A percentile compares a stretch with the other conserved stretches of the same genome.
Conservation (phyloP, 1,284 basidiomycete species). For the Irpex sp. region DNA sequence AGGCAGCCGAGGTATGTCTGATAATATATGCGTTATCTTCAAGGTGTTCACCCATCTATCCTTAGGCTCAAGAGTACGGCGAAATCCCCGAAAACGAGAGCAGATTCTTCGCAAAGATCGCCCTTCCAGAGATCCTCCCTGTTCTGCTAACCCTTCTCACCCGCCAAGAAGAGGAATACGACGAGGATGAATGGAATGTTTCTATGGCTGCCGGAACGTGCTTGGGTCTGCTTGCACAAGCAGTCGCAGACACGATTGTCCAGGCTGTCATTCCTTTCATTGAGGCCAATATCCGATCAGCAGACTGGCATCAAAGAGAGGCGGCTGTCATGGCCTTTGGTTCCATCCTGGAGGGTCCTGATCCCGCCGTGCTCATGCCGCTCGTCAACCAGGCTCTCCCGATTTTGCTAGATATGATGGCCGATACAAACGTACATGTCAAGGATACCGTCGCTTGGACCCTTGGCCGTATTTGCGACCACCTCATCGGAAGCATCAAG, state of each 20-base stretch:
- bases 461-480: constrained; percentile 91
- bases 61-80: constrained; percentile 83
- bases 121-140: constrained; percentile 91
- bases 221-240: constrained; percentile 84
- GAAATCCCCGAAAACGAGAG: constrained; percentile 89
- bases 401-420: constrained; percentile 95
- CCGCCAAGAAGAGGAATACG: constrained; percentile 94
- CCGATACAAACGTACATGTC: constrained; percentile 81
- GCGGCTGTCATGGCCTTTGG: constrained; percentile 99
- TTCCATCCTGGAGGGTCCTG: constrained; percentile 95
- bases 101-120: constrained; percentile 91
- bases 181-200: constrained; percentile 99
- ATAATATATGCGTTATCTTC: background rate
- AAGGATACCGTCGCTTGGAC: constrained; percentile 99
- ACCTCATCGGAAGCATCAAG: constrained; percentile 85
- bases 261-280: constrained; percentile 96
- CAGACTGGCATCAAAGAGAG: constrained; percentile 94
- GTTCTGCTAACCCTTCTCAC: constrained; percentile 89
- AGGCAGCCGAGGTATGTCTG: constrained; percentile 78
- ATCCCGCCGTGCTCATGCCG: constrained; percentile 81
- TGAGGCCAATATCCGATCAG: constrained; percentile 89
- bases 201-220: constrained; percentile 98
- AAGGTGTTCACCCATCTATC: constrained; percentile 9
- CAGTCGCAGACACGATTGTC: constrained; percentile 90
- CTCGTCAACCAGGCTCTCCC: constrained; percentile 94